Evolutionary conservation across 202 grass and related monocot genomes (phyloP).

Genomic region (Digitaria exilis): DNA sequence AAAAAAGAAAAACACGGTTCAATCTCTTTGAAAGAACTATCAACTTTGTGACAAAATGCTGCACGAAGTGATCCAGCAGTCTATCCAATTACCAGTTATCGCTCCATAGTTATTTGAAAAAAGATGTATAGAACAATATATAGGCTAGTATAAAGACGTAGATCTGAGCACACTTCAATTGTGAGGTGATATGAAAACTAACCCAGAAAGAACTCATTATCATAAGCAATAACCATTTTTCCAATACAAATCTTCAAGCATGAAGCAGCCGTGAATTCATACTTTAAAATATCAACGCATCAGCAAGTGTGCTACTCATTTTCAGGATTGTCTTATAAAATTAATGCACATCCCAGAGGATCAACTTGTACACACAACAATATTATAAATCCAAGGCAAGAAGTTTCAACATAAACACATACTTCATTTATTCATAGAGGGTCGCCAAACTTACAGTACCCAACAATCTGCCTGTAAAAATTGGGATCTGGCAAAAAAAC

Average conservation of each 20-base stretch:
- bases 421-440: conserved; percentile 68
- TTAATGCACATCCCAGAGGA: background rate
- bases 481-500: conserved; percentile 67
- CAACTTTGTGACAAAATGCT: no score
- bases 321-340: background rate
- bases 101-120: background rate
- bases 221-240: background rate
- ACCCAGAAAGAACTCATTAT: background rate
- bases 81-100: background rate
- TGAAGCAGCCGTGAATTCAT: background rate
- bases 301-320: no score
- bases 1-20: background rate
- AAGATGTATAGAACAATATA: background rate
- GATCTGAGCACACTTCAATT: background rate
- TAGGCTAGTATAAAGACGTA: no score
- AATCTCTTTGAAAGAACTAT: background rate
- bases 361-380: background rate
- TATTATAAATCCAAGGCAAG: background rate
- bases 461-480: conserved; percentile 72
- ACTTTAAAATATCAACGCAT: no score
- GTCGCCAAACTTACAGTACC: conserved; percentile 73
- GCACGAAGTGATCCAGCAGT: background rate
- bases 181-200: background rate
- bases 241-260: background rate
- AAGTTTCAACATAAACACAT: conserved; percentile 45